A percentile compares a stretch with the other conserved stretches of the same genome.
These are phyloP conservation scores for Pseudovirgaria hyperparasitica DNA, from an alignment of 2,329 filamentous ascomycete species.

Conservation along the genomic window DNA sequence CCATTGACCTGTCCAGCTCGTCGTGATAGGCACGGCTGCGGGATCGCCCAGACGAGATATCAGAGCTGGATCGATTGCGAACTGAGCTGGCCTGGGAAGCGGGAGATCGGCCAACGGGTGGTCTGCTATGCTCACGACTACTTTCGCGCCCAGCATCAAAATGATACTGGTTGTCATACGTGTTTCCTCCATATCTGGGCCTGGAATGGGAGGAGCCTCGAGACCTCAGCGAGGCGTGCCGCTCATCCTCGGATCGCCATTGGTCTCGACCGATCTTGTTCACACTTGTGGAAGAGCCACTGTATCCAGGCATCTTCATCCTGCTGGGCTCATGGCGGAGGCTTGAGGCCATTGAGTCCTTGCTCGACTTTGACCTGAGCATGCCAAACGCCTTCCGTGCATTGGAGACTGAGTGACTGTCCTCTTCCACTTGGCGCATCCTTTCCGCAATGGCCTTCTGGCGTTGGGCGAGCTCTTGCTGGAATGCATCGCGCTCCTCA, in stretches of 20 bases:
- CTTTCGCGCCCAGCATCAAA: slow-evolving; percentile 23
- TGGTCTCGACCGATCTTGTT: slow-evolving; percentile 19
- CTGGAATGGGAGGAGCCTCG: neutral
- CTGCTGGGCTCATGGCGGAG: slow-evolving; percentile 31
- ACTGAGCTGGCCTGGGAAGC: slow-evolving; percentile 25
- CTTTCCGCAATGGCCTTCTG: slow-evolving; percentile 61
- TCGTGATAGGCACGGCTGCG: slow-evolving; percentile 41
- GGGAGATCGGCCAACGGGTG: slow-evolving; percentile 21
- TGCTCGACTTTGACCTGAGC: slow-evolving; percentile 53
- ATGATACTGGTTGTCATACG: too few relatives aligned
- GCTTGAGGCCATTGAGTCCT: slow-evolving; percentile 47
- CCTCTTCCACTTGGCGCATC: slow-evolving; percentile 55
- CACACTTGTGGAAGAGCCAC: slow-evolving; percentile 24
- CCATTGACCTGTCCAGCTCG: slow-evolving; percentile 38
- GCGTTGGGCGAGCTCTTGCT: slow-evolving; percentile 57
- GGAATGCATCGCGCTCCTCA: slow-evolving; percentile 56
- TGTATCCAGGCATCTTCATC: slow-evolving; percentile 49
- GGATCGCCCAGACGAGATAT: slow-evolving; percentile 38
- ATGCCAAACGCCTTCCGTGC: slow-evolving; percentile 47
- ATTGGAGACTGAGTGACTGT: slow-evolving; percentile 32
- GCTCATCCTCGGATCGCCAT: slow-evolving; percentile 13
- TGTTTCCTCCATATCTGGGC: slow-evolving; percentile 1
- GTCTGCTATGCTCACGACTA: slow-evolving; percentile 13
- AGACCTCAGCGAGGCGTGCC: slow-evolving; percentile 1
- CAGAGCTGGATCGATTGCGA: slow-evolving; percentile 43